phyloP scores from a whole-genome alignment of 2,329 filamentous ascomycete genomes.

The Trichoderma lentiforme region DNA sequence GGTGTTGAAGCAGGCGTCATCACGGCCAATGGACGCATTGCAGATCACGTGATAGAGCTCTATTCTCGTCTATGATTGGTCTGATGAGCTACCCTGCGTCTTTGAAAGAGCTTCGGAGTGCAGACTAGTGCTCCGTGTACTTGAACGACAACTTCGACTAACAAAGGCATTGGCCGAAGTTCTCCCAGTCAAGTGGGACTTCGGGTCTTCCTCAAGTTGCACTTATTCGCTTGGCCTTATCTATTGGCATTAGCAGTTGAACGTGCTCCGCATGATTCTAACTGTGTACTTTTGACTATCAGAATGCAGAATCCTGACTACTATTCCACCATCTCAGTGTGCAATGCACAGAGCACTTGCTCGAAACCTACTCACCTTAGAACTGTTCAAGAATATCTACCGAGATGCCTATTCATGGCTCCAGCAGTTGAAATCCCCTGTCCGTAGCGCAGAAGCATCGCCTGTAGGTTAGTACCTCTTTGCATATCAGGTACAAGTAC shows the following conservation, averaged over 20 bases:
- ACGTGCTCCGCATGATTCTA: not conserved
- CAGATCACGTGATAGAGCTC: not conserved
- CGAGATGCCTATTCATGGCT: not conserved
- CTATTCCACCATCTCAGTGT: not conserved
- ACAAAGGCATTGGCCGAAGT: not conserved
- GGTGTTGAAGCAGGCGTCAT: constrained; percentile 17
- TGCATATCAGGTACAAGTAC: not conserved
- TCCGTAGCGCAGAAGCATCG: not conserved
- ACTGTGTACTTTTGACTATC: not conserved
- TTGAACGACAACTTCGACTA: not conserved
- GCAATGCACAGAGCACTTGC: not conserved
- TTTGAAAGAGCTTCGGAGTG: constrained; percentile 9
- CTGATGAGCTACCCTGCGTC: not conserved
- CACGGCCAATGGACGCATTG: constrained; percentile 9
- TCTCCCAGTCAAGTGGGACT: not conserved
- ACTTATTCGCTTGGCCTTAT: not conserved
- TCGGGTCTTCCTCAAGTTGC: not conserved
- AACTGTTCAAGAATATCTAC: not conserved
- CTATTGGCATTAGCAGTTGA: not conserved
- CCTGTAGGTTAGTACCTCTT: not conserved
- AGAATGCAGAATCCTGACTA: not conserved
- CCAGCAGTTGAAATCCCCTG: not conserved
- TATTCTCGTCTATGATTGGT: not conserved
- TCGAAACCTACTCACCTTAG: not conserved
- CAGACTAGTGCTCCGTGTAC: constrained; percentile 6